Evolutionary conservation across 2,329 filamentous ascomycete genomes (phyloP).

Genomic region (Botrytis deweyae): DNA sequence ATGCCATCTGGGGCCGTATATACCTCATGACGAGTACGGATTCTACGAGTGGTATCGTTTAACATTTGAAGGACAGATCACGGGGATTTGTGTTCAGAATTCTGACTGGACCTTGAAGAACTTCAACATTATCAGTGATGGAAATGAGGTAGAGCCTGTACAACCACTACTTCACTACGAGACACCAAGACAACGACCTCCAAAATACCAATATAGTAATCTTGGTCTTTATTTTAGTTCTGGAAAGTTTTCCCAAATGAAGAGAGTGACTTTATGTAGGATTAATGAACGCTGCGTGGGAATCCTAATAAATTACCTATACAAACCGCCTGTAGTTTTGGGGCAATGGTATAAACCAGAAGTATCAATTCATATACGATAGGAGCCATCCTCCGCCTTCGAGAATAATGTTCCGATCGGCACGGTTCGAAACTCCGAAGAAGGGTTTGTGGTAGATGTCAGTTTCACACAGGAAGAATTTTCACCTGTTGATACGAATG

Average conservation of each 20-base stretch:
- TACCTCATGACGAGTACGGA: not conserved
- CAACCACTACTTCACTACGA: not conserved
- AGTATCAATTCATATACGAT: not conserved
- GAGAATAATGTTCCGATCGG: not conserved
- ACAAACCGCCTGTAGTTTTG: not conserved
- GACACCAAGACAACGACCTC: not conserved
- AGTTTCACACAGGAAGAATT: not conserved
- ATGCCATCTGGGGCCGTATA: not conserved
- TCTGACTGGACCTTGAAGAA: not conserved
- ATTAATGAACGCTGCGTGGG: not conserved
- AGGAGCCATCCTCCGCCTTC: not conserved
- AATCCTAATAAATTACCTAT: not conserved
- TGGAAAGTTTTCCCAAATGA: not conserved
- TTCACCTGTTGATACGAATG: not conserved
- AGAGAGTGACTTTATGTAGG: not conserved
- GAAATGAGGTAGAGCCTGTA: not conserved
- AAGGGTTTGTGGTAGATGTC: not conserved
- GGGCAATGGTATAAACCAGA: not conserved
- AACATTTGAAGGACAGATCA: not conserved
- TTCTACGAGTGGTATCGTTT: not conserved
- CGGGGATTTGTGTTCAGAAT: not conserved
- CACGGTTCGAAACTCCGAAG: not conserved
- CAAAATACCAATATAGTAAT: accelerated
- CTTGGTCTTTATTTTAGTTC: not conserved
- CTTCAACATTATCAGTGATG: not conserved